Percentiles rank a stretch among this genome's conserved stretches.
Evolutionary conservation across 495 filamentous ascomycete species (phyloP).

Genomic region (Penicillium diatomitis): DNA sequence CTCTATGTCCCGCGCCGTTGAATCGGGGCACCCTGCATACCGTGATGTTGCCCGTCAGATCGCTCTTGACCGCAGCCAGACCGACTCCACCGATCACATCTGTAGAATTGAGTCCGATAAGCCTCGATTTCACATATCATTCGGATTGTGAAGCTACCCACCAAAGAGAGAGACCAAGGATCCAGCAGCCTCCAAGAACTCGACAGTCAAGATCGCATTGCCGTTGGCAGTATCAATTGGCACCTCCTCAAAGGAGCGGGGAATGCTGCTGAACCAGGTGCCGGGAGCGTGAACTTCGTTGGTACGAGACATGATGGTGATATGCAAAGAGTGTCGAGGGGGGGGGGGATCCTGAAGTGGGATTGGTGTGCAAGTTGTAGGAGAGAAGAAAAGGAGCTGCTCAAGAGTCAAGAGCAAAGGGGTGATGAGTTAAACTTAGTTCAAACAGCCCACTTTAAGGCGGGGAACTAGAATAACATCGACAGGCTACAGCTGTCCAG

Average conservation of each 20-base stretch:
- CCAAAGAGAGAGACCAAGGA: constrained; percentile 79
- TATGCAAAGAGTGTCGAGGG: neutral
- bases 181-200: constrained; percentile 89
- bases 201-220: constrained; percentile 69
- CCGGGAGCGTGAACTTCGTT: constrained; percentile 43
- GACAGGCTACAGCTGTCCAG: constrained; percentile 6
- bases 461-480: neutral
- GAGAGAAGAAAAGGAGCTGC: neutral
- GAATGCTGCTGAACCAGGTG: constrained; percentile 78
- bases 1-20: neutral
- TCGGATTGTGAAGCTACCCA: constrained; percentile 25
- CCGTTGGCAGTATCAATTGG: constrained; percentile 60
- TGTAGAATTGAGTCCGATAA: constrained; percentile 17
- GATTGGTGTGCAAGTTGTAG: constrained; percentile 6
- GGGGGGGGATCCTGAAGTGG: neutral
- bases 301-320: constrained; percentile 21
- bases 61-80: constrained; percentile 80
- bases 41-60: constrained; percentile 87
- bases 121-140: no score
- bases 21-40: constrained; percentile 36
- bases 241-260: constrained; percentile 74
- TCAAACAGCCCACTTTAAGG: neutral
- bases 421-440: no score
- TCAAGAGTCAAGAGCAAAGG: no score
- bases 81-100: constrained; percentile 75